Percentiles rank a stretch among this genome's conserved stretches.
These are phyloP conservation scores for Boehmeria nivea DNA, from an alignment of 306 rosid species.

Conservation along the genomic window DNA sequence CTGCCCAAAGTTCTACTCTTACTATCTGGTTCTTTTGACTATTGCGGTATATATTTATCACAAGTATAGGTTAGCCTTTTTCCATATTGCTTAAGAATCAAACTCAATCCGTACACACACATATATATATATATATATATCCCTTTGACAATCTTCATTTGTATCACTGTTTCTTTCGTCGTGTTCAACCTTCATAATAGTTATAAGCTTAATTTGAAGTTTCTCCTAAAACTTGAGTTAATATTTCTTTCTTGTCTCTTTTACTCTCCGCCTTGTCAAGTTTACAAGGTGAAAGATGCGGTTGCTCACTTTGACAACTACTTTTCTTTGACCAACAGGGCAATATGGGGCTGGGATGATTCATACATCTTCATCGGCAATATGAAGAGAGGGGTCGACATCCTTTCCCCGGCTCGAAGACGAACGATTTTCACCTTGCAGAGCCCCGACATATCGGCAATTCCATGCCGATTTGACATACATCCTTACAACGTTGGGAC, in stretches of 20 bases:
- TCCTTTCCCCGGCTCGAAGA: constrained; percentile 47
- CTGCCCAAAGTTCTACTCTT: constrained; percentile 5
- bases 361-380: constrained; percentile 65
- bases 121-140: no score
- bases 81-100: no score
- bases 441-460: constrained; percentile 65
- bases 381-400: constrained; percentile 74
- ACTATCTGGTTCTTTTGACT: no score
- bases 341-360: constrained; percentile 96
- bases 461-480: constrained; percentile 72
- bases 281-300: not conserved
- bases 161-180: not conserved
- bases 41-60: no score
- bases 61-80: no score
- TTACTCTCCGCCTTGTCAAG: not conserved
- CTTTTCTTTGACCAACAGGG: constrained; percentile 42
- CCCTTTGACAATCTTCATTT: no score
- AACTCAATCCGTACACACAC: no score
- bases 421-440: constrained; percentile 38
- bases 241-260: not conserved
- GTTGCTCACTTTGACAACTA: not conserved
- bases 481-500: constrained; percentile 46
- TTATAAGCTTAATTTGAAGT: no score
- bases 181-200: no score
- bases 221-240: no score